Evolutionary conservation across 148 eudicot genomes (phyloP).

Genomic region (Dianthus caryophyllus): DNA sequence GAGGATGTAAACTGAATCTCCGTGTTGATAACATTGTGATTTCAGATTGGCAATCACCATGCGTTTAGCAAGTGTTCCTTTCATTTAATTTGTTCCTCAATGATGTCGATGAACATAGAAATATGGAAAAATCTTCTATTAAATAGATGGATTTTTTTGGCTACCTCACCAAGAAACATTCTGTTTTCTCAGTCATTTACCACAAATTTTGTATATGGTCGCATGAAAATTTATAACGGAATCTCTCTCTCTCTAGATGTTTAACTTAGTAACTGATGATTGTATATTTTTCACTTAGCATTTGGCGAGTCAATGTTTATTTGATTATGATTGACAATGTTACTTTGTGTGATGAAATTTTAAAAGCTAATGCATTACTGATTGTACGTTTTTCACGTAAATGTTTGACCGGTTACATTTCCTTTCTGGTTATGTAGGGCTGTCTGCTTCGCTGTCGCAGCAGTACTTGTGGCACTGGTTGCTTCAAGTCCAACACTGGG

Average conservation of each 20-base stretch:
- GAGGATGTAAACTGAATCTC: not conserved
- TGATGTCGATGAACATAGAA: not conserved
- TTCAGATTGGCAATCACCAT: not conserved
- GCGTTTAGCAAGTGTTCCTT: not conserved
- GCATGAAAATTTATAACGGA: no score
- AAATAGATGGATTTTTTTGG: not conserved
- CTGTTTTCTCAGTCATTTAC: not conserved
- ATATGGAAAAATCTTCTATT: not conserved
- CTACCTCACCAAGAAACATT: not conserved
- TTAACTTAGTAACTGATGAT: no score
- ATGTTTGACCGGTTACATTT: slow-evolving; percentile 12
- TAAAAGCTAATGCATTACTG: not conserved
- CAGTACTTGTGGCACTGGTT: slow-evolving; percentile 73
- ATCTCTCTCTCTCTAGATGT: no score
- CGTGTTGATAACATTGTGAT: not conserved
- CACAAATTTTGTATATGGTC: not conserved
- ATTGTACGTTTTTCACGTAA: not conserved
- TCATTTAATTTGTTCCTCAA: not conserved
- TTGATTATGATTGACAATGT: no score
- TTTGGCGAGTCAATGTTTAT: no score
- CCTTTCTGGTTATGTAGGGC: slow-evolving; percentile 46
- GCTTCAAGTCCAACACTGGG: slow-evolving; percentile 98
- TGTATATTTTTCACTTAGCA: no score
- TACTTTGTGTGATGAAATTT: no score
- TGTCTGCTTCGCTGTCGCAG: slow-evolving; percentile 65